Conservation (phyloP, 257 asterid species). For the Vinca minor region DNA sequence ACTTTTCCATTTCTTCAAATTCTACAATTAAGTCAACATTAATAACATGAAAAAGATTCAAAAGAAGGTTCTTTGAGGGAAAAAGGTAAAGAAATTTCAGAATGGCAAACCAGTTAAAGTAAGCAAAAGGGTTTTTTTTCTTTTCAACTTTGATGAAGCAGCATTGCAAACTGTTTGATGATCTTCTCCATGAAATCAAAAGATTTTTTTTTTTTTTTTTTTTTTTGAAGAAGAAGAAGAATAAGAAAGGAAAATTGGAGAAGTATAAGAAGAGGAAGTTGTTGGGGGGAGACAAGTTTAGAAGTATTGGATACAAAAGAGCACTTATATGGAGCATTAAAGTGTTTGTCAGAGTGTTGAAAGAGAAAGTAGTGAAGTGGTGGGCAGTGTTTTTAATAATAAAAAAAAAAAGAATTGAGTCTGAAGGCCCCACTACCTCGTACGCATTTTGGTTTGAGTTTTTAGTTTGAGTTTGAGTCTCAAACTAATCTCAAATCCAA, state of each 20-base stretch:
- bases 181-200: no score
- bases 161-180: no score
- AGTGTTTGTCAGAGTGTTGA: constrained; percentile 8
- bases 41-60: constrained; percentile 2
- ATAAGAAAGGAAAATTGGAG: neutral
- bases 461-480: no score
- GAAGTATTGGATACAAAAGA: neutral
- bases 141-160: no score
- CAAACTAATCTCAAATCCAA: no score
- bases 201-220: no score
- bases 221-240: neutral
- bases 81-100: neutral
- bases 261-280: neutral
- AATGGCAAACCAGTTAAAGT: neutral
- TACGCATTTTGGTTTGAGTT: no score
- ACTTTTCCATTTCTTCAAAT: neutral
- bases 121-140: neutral
- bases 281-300: neutral
- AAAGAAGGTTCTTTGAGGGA: constrained; percentile 1
- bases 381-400: neutral
- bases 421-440: no score
- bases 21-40: no score
- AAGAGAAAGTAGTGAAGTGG: neutral
- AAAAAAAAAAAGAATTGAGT: no score
- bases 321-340: neutral